These are phyloP conservation scores for Austroboletus niveus DNA, from an alignment of 1,284 basidiomycete genomes.

Conservation along the genomic window DNA sequence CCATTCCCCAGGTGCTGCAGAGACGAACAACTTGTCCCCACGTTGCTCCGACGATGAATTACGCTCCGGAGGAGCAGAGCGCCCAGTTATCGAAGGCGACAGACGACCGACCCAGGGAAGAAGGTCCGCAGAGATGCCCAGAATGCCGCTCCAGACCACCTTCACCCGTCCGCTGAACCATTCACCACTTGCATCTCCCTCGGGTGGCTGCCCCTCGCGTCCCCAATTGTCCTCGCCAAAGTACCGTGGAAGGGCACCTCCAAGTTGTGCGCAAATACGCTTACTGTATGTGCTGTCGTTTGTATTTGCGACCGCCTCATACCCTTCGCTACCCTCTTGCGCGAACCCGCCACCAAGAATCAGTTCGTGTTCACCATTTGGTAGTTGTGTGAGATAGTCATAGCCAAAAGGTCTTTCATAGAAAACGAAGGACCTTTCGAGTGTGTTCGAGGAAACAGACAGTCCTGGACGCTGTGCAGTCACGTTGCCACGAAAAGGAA, in stretches of 20 bases:
- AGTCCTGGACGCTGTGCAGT: slow-evolving; percentile 47
- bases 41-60: not conserved
- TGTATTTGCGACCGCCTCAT: slow-evolving; percentile 40
- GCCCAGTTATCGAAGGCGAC: slow-evolving; percentile 36
- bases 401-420: slow-evolving; percentile 39
- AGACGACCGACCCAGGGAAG: slow-evolving; percentile 49
- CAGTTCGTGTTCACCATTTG: slow-evolving; percentile 38
- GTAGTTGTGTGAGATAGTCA: slow-evolving; percentile 57
- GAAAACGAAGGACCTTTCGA: slow-evolving; percentile 42
- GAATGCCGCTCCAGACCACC: slow-evolving; percentile 51
- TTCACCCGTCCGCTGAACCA: slow-evolving; percentile 44
- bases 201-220: slow-evolving; percentile 27
- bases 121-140: slow-evolving; percentile 46
- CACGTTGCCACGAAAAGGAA: slow-evolving; percentile 51
- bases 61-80: slow-evolving; percentile 22
- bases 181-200: slow-evolving; percentile 7
- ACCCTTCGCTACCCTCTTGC: slow-evolving; percentile 32
- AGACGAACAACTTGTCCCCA: slow-evolving; percentile 5
- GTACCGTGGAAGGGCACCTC: slow-evolving; percentile 41
- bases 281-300: slow-evolving; percentile 43
- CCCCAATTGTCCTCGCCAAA: slow-evolving; percentile 45
- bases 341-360: slow-evolving; percentile 52
- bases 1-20: slow-evolving; percentile 44
- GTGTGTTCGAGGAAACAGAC: slow-evolving; percentile 30
- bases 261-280: slow-evolving; percentile 37